A percentile compares a stretch with the other conserved stretches of the same genome.
Conservation (phyloP, 2,329 filamentous ascomycete species). For the Venturiaceae sp. region DNA sequence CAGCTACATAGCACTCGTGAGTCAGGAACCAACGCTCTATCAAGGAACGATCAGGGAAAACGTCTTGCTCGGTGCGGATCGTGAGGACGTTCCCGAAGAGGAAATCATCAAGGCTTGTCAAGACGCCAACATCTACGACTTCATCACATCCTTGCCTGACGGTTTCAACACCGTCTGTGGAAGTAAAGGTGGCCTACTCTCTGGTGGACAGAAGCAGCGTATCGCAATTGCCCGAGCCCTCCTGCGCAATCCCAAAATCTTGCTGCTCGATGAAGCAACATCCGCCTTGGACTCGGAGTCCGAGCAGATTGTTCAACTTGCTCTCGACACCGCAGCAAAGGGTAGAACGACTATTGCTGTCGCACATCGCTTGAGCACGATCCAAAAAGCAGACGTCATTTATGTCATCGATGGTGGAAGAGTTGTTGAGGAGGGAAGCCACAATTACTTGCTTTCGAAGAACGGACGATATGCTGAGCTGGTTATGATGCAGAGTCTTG, state of each 20-base stretch:
- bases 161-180: slow-evolving; percentile 82
- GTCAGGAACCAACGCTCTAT: slow-evolving; percentile 90
- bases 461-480: slow-evolving; percentile 69
- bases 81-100: slow-evolving; percentile 59
- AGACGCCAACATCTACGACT: slow-evolving; percentile 88
- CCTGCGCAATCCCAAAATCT: slow-evolving; percentile 79
- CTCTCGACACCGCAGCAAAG: slow-evolving; percentile 71
- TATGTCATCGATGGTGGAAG: slow-evolving; percentile 92
- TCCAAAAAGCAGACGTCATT: slow-evolving; percentile 89
- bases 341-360: slow-evolving; percentile 91
- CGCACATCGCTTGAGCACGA: slow-evolving; percentile 83
- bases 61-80: slow-evolving; percentile 63
- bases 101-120: slow-evolving; percentile 70
- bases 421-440: slow-evolving; percentile 77
- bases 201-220: slow-evolving; percentile 89
- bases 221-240: slow-evolving; percentile 88
- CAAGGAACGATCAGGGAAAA: slow-evolving; percentile 89
- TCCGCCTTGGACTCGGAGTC: slow-evolving; percentile 54
- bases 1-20: slow-evolving; percentile 74
- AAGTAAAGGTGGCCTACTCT: slow-evolving; percentile 74
- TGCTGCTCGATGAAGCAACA: slow-evolving; percentile 68
- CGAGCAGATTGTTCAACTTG: slow-evolving; percentile 72
- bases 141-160: slow-evolving; percentile 76
- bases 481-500: slow-evolving; percentile 71
- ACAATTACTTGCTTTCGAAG: slow-evolving; percentile 44